Percentiles rank a stretch among this genome's conserved stretches.
Evolutionary conservation across 2,329 filamentous ascomycete genomes (phyloP).

Genomic region (Sphaerulina musiva): DNA sequence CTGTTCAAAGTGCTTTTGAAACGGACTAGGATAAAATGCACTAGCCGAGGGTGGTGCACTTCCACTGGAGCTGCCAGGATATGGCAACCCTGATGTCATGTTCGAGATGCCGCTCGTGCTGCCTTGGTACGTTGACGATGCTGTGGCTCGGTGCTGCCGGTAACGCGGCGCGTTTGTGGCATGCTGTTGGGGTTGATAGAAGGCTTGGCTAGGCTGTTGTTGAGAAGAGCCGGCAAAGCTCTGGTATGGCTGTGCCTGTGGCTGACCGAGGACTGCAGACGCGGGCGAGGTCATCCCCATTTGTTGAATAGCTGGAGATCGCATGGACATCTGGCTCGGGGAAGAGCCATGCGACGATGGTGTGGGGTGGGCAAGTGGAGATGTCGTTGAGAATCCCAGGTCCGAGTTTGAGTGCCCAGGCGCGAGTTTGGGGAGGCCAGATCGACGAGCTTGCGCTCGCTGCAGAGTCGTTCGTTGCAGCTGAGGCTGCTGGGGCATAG

Average conservation of each 20-base stretch:
- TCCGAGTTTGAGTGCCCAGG: conserved; percentile 38
- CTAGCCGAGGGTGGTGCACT: conserved; percentile 34
- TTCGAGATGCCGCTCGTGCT: conserved; percentile 32
- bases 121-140: conserved; percentile 22
- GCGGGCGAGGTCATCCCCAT: conserved; percentile 57
- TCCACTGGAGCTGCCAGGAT: conserved; percentile 34
- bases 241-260: conserved; percentile 42
- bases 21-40: conserved; percentile 74
- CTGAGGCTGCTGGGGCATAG: conserved; percentile 39
- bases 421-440: conserved; percentile 34
- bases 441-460: conserved; percentile 50
- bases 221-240: conserved; percentile 36
- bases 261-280: conserved; percentile 50
- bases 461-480: conserved; percentile 77
- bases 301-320: conserved; percentile 56
- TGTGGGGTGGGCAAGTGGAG: conserved; percentile 72
- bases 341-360: conserved; percentile 71
- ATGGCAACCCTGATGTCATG: conserved; percentile 19
- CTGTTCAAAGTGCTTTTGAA: conserved; percentile 91
- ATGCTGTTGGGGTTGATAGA: conserved; percentile 40
- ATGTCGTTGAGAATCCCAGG: conserved; percentile 45
- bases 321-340: conserved; percentile 51
- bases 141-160: conserved; percentile 17
- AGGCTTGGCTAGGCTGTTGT: conserved; percentile 41
- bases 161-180: conserved; percentile 20